Conservation (phyloP, 73 alveolate species). For the Tetrahymena thermophila region DNA sequence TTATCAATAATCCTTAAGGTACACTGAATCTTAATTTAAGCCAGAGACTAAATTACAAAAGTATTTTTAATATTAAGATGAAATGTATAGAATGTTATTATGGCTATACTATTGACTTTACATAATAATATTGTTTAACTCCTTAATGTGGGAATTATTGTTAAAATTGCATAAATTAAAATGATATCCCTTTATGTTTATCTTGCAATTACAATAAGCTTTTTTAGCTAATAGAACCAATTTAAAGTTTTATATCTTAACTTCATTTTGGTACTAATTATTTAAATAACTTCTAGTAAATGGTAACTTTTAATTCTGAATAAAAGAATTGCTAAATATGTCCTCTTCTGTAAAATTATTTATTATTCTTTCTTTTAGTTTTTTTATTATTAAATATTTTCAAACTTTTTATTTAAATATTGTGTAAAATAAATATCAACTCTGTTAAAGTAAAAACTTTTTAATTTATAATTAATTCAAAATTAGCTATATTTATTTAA, state of each 20-base stretch:
- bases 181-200: neutral
- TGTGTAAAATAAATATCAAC: too few relatives aligned
- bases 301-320: neutral
- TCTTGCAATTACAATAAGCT: neutral
- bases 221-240: neutral
- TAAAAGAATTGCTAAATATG: neutral
- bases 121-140: too few relatives aligned
- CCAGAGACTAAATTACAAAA: neutral
- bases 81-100: neutral
- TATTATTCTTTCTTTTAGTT: neutral
- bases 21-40: too few relatives aligned
- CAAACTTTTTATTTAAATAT: too few relatives aligned
- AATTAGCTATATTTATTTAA: too few relatives aligned
- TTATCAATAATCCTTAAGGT: neutral
- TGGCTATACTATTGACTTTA: neutral
- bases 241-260: neutral
- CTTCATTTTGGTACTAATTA: neutral
- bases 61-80: neutral
- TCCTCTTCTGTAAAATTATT: neutral
- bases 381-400: too few relatives aligned
- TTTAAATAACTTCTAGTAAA: too few relatives aligned
- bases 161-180: neutral
- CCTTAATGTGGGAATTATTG: neutral
- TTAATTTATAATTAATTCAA: too few relatives aligned
- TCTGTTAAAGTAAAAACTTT: too few relatives aligned